phyloP scores from a whole-genome alignment of 176 grass and related monocot genomes.

The Eremochloa ophiuroides region DNA sequence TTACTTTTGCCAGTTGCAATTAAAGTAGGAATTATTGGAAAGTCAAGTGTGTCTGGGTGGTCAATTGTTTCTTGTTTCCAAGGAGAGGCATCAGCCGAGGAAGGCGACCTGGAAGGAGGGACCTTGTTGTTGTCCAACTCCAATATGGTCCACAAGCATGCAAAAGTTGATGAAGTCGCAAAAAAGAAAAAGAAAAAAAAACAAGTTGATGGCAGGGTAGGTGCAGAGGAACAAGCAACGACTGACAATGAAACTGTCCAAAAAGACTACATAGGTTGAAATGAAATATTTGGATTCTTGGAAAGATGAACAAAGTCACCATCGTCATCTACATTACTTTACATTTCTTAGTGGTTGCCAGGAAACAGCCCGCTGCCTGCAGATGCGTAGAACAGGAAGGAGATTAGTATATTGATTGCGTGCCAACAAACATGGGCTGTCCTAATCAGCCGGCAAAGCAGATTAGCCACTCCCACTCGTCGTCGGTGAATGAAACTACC shows the following conservation, averaged over 20 bases:
- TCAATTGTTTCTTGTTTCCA: neutral
- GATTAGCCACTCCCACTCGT: neutral
- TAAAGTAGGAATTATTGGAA: neutral
- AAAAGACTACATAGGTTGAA: neutral
- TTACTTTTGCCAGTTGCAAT: neutral
- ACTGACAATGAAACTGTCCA: neutral
- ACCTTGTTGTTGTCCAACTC: neutral
- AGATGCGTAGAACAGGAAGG: neutral
- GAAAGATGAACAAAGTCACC: slow-evolving; percentile 9
- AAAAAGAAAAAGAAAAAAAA: too few species aligned
- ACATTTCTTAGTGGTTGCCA: neutral
- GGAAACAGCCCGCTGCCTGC: slow-evolving; percentile 14
- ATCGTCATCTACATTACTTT: neutral
- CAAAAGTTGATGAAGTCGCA: slow-evolving; percentile 8
- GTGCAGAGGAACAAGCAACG: neutral
- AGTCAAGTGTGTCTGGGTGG: neutral
- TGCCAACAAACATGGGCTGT: neutral
- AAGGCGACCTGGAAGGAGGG: slow-evolving; percentile 27
- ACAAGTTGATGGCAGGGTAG: neutral
- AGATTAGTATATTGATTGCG: neutral
- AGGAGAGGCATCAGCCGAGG: neutral
- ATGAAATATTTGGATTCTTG: neutral
- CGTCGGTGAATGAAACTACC: neutral
- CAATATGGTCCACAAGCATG: slow-evolving; percentile 7
- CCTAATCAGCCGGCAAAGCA: neutral